Evolutionary conservation across 2,329 filamentous ascomycete genomes (phyloP), one percentile per base, ranked within the genome.

Genomic region (Camptophora hylomeconis): DNA sequence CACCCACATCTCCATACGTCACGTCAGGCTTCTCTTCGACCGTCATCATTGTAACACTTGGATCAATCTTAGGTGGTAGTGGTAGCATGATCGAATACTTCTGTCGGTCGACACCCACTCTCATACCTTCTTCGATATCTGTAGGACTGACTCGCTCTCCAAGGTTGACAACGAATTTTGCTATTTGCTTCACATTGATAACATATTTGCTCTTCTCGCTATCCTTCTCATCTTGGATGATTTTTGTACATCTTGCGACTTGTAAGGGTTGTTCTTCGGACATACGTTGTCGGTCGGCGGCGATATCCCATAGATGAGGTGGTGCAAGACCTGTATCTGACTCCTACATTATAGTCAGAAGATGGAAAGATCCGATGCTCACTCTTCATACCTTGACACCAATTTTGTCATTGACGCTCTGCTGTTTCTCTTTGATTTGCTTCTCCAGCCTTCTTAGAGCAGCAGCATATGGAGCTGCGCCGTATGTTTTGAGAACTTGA

Each of bases 171-270:
- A 98, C 89, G 49, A 98, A 98, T 63, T 98, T 98, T 50, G 89
- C 89, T 49, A 98, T 98, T 60, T 98, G 89, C 68, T 98, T 98
- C 46, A 98, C 87, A 60, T 98, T 98, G 70, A 98, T 98, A 49
- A 98, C 86, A 65, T 98, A 98, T 75, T 95, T 98, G 73, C 80
- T 92, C 72, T 98, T 98, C 40, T 92, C 81, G 37, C 82, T 68
- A 54, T 95, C 86, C 60, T 89, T 87, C 54, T 93, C 86, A 52
- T 95, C 87, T 37, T 84, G 76, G 46, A 98, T 98, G 56, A 98
- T 98, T 69, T 98, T 98, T 36, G 89, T 98, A 69, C 89, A 98
- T 51, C 89, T 72, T 42, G 89, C 89, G 40, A 98, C 89, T 61
- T 98, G 89, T 46, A 95, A 71, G 23, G 89, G 89, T 51, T 98